Evolutionary conservation across 495 filamentous ascomycete genomes (phyloP).

Genomic region (Xylaria curta): DNA sequence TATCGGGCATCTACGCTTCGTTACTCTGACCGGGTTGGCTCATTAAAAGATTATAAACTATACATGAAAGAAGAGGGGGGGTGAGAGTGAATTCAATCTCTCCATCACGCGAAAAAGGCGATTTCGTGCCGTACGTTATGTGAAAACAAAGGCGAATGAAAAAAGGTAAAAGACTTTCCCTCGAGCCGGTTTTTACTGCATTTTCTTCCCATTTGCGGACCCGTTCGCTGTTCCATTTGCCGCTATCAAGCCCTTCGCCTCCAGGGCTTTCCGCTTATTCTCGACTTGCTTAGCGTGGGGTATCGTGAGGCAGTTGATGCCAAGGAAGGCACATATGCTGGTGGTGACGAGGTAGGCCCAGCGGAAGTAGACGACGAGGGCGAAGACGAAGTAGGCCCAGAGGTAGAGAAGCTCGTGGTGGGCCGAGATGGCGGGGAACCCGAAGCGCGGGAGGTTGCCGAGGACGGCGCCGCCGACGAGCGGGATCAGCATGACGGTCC

Average conservation of each 20-base stretch:
- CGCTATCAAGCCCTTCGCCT: slow-evolving; percentile 29
- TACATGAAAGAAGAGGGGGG: not conserved
- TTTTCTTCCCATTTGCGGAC: slow-evolving; percentile 41
- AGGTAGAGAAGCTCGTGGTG: slow-evolving; percentile 81
- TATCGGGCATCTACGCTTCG: slow-evolving; percentile 1
- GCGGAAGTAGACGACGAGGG: slow-evolving; percentile 81
- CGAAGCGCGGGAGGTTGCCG: slow-evolving; percentile 80
- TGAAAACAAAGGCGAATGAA: not conserved
- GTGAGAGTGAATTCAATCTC: not conserved
- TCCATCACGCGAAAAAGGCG: not conserved
- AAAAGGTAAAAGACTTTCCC: not conserved
- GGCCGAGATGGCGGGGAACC: slow-evolving; percentile 65
- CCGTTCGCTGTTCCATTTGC: no score
- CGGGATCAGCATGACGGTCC: slow-evolving; percentile 88
- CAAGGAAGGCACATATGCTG: slow-evolving; percentile 88
- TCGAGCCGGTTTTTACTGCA: slow-evolving; percentile 29
- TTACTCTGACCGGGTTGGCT: not conserved
- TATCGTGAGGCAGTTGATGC: slow-evolving; percentile 93
- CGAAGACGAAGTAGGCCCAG: slow-evolving; percentile 78
- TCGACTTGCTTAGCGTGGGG: slow-evolving; percentile 63
- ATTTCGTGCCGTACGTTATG: not conserved
- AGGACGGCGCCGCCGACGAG: slow-evolving; percentile 84
- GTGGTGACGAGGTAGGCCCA: slow-evolving; percentile 93
- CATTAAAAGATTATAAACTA: not conserved
- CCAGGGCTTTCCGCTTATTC: slow-evolving; percentile 43